Evolutionary conservation across 2,329 filamentous ascomycete genomes (phyloP), one percentile per base, ranked within the genome.

Genomic region (Arthrobotrys entomopaga): DNA sequence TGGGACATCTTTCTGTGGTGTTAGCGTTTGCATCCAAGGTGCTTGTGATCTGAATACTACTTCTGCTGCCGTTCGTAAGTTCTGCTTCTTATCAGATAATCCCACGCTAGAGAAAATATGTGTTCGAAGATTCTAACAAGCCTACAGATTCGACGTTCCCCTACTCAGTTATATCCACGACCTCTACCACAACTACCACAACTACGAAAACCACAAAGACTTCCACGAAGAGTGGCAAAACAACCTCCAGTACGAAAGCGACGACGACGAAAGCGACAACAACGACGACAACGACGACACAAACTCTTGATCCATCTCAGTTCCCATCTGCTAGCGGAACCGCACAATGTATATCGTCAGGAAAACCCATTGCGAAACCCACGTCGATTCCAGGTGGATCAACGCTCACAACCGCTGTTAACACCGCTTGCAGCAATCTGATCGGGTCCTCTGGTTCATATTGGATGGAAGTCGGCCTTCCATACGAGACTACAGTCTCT

Each of bases 391-490:
- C 58, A 7, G 38, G 43, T 19, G 58, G 58, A 10, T 22, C 11
- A 13, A 61, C 58, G 20, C 58, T 61, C 46, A 52, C 43, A 38
- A 52, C 16, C 40, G 58, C 48, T 5, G 50, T 61, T 8, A 8
- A 16, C 24, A 24, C 40, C 22, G 58, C 58, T 40, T 61, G 58
- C 43, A 43, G 34, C 1, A 61, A 61, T n/a, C 13, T 40, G 3
- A 16, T 61, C 11, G 58, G 24, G 8, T 20, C 58, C 19, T 20
- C 58, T 15, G 34, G 58, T 1, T 50, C 43, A 8, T 19, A 38
- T 43, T 61, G 58, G 58, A 43, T 61, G 13, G 58, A 61, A 52
- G 16, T 61, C 15, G 58, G 58, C 34, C 40, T 52, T 24, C 58
- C 58, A 22, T 61, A 61, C 29, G 52, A 43, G 1, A 46, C 48